These are phyloP conservation scores for Paramecium sonneborni DNA, from an alignment of 73 alveolate species.

Conservation along the genomic window DNA sequence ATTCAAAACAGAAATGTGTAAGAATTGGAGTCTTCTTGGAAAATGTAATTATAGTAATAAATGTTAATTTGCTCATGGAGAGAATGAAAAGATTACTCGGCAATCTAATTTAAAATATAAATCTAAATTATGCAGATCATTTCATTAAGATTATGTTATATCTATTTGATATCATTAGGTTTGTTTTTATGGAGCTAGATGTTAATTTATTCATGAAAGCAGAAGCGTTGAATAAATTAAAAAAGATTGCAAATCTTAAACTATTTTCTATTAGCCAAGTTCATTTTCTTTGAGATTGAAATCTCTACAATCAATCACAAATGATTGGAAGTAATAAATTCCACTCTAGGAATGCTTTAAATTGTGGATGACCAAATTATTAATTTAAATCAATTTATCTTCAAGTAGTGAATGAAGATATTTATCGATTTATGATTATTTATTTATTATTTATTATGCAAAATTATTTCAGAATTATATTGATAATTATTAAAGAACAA, in stretches of 20 bases:
- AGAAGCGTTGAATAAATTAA: constrained; percentile 79
- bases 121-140: constrained; percentile 85
- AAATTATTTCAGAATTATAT: not conserved
- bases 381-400: not conserved
- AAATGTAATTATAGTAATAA: constrained; percentile 88
- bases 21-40: constrained; percentile 93
- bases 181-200: constrained; percentile 93
- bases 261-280: not conserved
- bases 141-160: constrained; percentile 69
- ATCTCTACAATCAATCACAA: not conserved
- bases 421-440: not conserved
- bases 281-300: not conserved
- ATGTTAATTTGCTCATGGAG: constrained; percentile 97
- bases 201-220: constrained; percentile 91
- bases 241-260: not conserved
- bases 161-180: constrained; percentile 45
- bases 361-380: not conserved
- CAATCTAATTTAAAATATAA: constrained; percentile 78
- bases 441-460: not conserved
- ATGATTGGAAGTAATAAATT: constrained; percentile 34
- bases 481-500: not conserved
- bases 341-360: not conserved
- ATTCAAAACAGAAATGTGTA: constrained; percentile 96
- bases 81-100: constrained; percentile 76
- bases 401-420: constrained; percentile 37